Conservation (phyloP, 257 asterid species). For the Schizonepeta tenuifolia region DNA sequence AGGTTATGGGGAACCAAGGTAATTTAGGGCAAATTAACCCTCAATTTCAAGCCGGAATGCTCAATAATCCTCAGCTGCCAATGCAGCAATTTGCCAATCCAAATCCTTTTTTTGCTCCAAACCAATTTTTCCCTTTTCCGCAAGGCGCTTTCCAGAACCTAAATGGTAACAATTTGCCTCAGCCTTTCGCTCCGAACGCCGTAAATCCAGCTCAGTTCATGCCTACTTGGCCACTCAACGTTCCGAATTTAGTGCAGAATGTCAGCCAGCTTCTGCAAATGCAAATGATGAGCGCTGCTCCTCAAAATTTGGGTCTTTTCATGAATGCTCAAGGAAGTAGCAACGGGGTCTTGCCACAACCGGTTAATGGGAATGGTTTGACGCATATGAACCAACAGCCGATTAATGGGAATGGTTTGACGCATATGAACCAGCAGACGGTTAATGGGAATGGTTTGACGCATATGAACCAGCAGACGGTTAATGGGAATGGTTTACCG, state of each 20-base stretch:
- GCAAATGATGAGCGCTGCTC: constrained; percentile 47
- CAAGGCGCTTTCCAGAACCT: constrained; percentile 45
- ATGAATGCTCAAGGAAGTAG: constrained; percentile 43
- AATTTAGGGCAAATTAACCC: constrained; percentile 51
- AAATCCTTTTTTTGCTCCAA: constrained; percentile 44
- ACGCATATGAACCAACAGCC: constrained; percentile 34
- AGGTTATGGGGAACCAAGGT: constrained; percentile 56
- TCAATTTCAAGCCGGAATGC: constrained; percentile 47
- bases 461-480: too few relatives aligned
- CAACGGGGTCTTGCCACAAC: constrained; percentile 45
- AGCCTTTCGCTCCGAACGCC: constrained; percentile 47
- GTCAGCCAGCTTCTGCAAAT: constrained; percentile 60
- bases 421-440: constrained; percentile 33
- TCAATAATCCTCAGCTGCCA: constrained; percentile 52
- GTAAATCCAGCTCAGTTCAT: constrained; percentile 50
- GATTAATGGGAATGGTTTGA: constrained; percentile 38
- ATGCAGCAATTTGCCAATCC: constrained; percentile 48
- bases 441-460: constrained; percentile 36
- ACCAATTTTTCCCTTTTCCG: constrained; percentile 55
- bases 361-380: constrained; percentile 38
- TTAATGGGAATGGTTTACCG: too few relatives aligned
- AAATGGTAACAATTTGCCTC: constrained; percentile 42
- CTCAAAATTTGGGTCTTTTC: constrained; percentile 47
- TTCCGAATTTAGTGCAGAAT: constrained; percentile 55
- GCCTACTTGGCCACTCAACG: constrained; percentile 50